These are phyloP conservation scores for Apiotrichum akiyoshidainum DNA, from an alignment of 1,284 basidiomycete genomes.

Conservation along the genomic window DNA sequence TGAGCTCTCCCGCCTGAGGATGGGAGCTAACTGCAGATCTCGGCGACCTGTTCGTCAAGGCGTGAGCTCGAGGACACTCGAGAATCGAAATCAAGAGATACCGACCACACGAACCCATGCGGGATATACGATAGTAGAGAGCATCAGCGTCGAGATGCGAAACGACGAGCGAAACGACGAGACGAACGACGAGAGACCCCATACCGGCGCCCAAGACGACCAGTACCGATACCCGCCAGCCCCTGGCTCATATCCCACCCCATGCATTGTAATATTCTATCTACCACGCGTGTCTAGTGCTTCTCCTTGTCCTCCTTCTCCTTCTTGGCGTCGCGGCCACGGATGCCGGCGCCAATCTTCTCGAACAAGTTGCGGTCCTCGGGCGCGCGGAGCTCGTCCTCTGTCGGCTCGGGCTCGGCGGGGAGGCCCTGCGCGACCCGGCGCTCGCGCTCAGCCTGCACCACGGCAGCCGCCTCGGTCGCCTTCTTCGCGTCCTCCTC, in stretches of 20 bases:
- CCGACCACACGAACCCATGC: not conserved
- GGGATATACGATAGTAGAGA: too few species aligned
- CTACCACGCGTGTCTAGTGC: not conserved
- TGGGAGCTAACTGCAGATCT: constrained; percentile 29
- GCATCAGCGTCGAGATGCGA: too few species aligned
- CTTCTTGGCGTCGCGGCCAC: not conserved
- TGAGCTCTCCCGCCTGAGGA: constrained; percentile 15
- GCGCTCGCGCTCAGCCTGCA: not conserved
- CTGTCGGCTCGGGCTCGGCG: not conserved
- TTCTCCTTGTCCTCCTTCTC: not conserved
- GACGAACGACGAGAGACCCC: too few species aligned
- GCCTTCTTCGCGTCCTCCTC: constrained; percentile 13
- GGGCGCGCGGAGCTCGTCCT: not conserved
- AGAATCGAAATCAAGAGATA: not conserved
- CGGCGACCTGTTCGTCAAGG: constrained; percentile 33
- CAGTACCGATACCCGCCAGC: not conserved
- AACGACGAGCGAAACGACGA: too few species aligned
- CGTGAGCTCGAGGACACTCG: not conserved
- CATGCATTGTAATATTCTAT: constrained; percentile 4
- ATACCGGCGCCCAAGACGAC: not conserved
- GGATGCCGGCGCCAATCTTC: not conserved
- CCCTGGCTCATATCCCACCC: not conserved
- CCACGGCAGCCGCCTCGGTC: constrained; percentile 8
- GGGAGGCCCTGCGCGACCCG: constrained; percentile 3
- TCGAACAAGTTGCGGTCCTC: constrained; percentile 4